phyloP scores from a whole-genome alignment of 108 stramenopile genomes.

The Cylindrotheca fusiformis region DNA sequence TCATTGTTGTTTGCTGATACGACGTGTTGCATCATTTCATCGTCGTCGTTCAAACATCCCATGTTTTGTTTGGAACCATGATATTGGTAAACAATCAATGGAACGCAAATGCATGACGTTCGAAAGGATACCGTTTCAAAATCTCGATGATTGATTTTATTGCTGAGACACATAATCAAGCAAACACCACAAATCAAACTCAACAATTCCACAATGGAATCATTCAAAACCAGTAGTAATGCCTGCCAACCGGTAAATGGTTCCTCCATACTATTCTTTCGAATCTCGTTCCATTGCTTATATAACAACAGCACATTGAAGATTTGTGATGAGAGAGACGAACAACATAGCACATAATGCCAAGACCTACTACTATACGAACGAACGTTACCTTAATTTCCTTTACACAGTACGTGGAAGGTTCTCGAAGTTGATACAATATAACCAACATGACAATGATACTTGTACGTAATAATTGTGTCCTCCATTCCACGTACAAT shows the following conservation, averaged over 20 bases:
- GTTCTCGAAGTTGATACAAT: conserved; percentile 44
- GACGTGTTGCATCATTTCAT: not conserved
- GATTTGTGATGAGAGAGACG: not conserved
- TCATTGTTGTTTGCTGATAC: not conserved
- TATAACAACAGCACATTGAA: conserved; percentile 1
- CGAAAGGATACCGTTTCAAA: conserved; percentile 23
- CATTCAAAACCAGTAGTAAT: conserved; percentile 1
- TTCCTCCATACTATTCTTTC: not conserved
- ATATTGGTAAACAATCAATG: conserved; percentile 18
- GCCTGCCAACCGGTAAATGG: conserved; percentile 7
- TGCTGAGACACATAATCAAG: conserved; percentile 11
- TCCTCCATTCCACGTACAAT: conserved; percentile 31
- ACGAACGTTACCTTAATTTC: conserved; percentile 38
- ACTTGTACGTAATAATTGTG: conserved; percentile 44
- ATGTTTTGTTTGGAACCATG: conserved; percentile 2
- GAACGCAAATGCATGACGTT: conserved; percentile 7
- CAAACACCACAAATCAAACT: conserved; percentile 14
- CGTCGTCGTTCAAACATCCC: not conserved
- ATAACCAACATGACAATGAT: conserved; percentile 42
- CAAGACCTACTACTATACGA: not conserved
- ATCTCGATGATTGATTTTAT: conserved; percentile 2
- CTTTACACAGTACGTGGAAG: conserved; percentile 38
- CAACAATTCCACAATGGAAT: conserved; percentile 19
- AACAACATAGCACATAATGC: not conserved
- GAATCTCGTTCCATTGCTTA: conserved; percentile 19